Evolutionary conservation across 2,329 filamentous ascomycete genomes (phyloP), one percentile per base, ranked within the genome.

Genomic region (Neopestalotiopsis sp.): DNA sequence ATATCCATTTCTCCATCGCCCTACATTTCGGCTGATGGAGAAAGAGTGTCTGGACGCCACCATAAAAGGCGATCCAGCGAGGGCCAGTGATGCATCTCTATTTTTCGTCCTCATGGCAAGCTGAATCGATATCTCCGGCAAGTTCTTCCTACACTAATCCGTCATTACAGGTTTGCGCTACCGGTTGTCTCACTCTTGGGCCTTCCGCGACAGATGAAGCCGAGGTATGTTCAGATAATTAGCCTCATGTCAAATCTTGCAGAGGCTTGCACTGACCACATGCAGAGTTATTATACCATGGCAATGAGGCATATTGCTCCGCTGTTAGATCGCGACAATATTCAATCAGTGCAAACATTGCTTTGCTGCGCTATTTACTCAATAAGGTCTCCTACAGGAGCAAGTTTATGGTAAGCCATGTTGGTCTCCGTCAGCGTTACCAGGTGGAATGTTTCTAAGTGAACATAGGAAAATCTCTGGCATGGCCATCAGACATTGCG

Each of bases 1-100:
- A 63, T 82, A 81, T 61, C 79, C 79, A 0, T 81, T 81, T 64
- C 71, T 82, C 1, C 80, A 82, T 67, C 70, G 74, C 17, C 76
- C 75, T 3, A 81, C 79, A 0, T 79, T 80, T 61, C 66, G 70
- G 4, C 12, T 30, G 1, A 79, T 77, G 78, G 79, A 81, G 60
- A 69, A 73, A 14, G 66, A 71, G 13, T 74, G 77, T 10, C 49
- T 74, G 30, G 61, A 57, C n/a, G 60, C 67, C 20, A 34, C 24
- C 49, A 17, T 45, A 40, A 14, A 30, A 12, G 32, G 49, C 4
- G 45, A 59, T 52, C 24, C 38, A 7, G 20, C 17, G 9, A 52
- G 13, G 9, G 67, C 67, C n/a, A 56, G 42, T 4, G 60, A 66
- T 30, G 45, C 66, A 13, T 67, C 74, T 4, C 49, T 74, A 49